phyloP scores from a whole-genome alignment of 2,329 filamentous ascomycete species.

The Pestalotiopsis sp. region DNA sequence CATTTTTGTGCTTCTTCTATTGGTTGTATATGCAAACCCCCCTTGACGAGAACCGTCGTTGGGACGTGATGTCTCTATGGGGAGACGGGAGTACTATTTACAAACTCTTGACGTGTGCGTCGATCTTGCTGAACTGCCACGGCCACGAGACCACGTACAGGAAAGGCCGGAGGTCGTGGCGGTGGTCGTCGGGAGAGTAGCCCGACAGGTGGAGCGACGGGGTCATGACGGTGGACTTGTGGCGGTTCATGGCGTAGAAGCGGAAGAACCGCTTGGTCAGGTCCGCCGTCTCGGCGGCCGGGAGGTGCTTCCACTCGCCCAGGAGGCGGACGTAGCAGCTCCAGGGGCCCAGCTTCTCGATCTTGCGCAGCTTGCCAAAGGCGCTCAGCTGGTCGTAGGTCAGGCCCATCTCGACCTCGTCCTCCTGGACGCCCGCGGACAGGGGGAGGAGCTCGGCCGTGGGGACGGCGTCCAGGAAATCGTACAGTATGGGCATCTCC shows the following conservation, averaged over 20 bases:
- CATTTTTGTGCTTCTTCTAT: no score
- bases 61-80: no score
- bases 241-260: conserved; percentile 63
- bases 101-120: conserved; percentile 34
- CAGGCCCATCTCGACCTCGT: conserved; percentile 50
- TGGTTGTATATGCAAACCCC: no score
- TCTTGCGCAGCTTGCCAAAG: conserved; percentile 27
- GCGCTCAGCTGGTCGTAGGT: conserved; percentile 49
- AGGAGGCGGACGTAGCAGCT: background rate
- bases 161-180: conserved; percentile 42
- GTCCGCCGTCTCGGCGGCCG: conserved; percentile 42
- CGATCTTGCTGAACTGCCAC: conserved; percentile 42
- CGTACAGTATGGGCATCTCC: conserved; percentile 63
- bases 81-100: background rate
- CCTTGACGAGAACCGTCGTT: no score
- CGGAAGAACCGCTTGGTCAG: conserved; percentile 50
- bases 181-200: conserved; percentile 45
- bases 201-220: conserved; percentile 53
- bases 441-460: conserved; percentile 69
- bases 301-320: background rate
- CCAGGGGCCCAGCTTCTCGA: conserved; percentile 47
- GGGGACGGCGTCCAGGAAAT: conserved; percentile 66
- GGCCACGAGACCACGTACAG: conserved; percentile 37
- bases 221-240: conserved; percentile 67
- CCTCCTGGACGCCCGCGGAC: conserved; percentile 44